Evolutionary conservation across 805 yeast species (phyloP).

Genomic region (Yamadazyma insecticola): DNA sequence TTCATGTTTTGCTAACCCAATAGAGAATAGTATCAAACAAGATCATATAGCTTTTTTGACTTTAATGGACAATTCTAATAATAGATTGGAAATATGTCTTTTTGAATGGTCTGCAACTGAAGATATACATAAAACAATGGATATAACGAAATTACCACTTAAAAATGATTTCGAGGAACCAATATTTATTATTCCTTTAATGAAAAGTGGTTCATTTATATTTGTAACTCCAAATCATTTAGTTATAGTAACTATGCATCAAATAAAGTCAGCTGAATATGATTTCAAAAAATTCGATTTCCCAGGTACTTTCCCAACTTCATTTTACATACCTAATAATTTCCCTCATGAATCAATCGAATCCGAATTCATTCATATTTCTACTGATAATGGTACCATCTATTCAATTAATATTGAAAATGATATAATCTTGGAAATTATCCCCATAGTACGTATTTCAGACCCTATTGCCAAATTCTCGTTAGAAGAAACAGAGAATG

Average conservation of each 20-base stretch:
- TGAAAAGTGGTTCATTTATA: conserved; percentile 31
- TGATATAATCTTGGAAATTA: conserved; percentile 11
- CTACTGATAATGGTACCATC: conserved; percentile 31
- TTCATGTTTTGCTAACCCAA: conserved; percentile 39
- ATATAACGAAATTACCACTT: conserved; percentile 36
- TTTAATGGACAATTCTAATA: conserved; percentile 30
- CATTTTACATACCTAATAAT: conserved; percentile 23
- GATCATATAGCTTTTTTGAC: conserved; percentile 31
- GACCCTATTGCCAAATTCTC: conserved; percentile 33
- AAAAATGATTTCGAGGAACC: conserved; percentile 39
- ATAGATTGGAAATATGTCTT: conserved; percentile 32
- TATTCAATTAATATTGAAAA: conserved; percentile 23
- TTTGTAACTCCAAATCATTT: conserved; percentile 32
- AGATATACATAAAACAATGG: conserved; percentile 20
- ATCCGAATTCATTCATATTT: conserved; percentile 29
- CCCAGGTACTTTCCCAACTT: conserved; percentile 38
- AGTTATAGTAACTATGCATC: conserved; percentile 35
- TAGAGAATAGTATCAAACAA: conserved; percentile 16
- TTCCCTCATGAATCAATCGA: conserved; percentile 2
- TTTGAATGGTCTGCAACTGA: conserved; percentile 41
- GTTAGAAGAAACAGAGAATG: conserved; percentile 16
- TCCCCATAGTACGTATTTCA: conserved; percentile 31
- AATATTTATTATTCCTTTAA: conserved; percentile 36
- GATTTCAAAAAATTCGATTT: conserved; percentile 20
- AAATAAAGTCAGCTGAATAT: conserved; percentile 45